Base-by-base conservation (phyloP, 1,139 yeast genomes). In the Geotrichum bryndzae region DNA sequence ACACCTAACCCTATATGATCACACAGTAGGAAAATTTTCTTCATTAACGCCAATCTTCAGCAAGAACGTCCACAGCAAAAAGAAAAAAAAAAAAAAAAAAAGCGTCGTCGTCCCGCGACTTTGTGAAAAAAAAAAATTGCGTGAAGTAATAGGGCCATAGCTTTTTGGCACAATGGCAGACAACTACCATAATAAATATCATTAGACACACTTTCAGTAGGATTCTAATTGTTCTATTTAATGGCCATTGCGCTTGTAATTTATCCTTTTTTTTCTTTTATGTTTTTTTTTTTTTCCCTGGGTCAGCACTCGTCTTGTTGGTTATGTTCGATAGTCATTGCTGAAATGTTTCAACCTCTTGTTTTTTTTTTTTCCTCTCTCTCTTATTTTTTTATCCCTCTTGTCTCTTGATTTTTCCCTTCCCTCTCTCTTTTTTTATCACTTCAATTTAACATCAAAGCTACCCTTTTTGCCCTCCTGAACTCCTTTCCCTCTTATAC, bases 321-420 rank as follows among this genome's bases (percentile, higher is more conserved):
- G 48, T n/a, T n/a, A 41, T 1, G 10, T n/a, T 6, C 23, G 10
- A 41, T 18, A 41, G 18, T 41, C 48, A 41, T n/a, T n/a, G 48
- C 48, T n/a, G 22, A 41, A 41, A 41, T 38, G 23, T 41, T 41
- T 41, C 48, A 41, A 41, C 48, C 48, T 41, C 48, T 41, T 41
- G 22, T 41, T 41, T 41, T 41, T 38, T 10, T 10, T 38, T n/a
- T n/a, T 11, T 4, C 10, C 10, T 35, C 10, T 41, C 15, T 41
- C n/a, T 41, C 18, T 15, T 7, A 7, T 41, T 15, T n/a, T 41
- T 41, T 41, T 41, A n/a, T 41, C 48, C 48, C 48, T 41, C 48
- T 53, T 33, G 55, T 18, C 48, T 41, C 48, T 53, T 33, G 55
- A 38, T 8, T 53, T 53, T 53, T 38, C 55, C 13, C 41, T 53